Percentiles rank a stretch among this genome's conserved stretches.
Evolutionary conservation across 2,329 filamentous ascomycete genomes (phyloP).

Genomic region (Aspergillus flavus): DNA sequence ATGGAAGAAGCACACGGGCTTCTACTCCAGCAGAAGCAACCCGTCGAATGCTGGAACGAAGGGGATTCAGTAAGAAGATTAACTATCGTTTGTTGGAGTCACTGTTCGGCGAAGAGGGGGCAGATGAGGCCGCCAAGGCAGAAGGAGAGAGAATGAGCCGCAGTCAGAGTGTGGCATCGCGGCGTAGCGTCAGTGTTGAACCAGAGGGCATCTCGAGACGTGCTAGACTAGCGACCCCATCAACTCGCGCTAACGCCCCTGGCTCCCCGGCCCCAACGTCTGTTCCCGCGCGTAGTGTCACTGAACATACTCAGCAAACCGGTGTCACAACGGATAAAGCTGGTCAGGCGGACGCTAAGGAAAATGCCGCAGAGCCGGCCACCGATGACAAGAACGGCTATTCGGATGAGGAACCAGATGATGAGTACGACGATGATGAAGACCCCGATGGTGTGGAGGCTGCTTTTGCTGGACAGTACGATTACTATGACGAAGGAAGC

Average conservation of each 20-base stretch:
- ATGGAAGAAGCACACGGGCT: slow-evolving; percentile 67
- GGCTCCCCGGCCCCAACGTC: slow-evolving; percentile 17
- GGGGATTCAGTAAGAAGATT: slow-evolving; percentile 72
- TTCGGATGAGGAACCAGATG: slow-evolving; percentile 22
- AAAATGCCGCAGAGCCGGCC: slow-evolving; percentile 29
- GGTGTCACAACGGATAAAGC: slow-evolving; percentile 12
- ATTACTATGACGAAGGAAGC: slow-evolving; percentile 36
- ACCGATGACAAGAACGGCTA: slow-evolving; percentile 15
- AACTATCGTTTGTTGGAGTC: slow-evolving; percentile 60
- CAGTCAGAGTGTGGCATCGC: slow-evolving; percentile 35
- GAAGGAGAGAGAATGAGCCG: slow-evolving; percentile 33
- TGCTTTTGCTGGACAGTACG: slow-evolving; percentile 42
- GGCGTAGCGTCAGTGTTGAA: slow-evolving; percentile 33
- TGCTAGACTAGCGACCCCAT: slow-evolving; percentile 19
- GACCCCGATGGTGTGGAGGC: slow-evolving; percentile 37
- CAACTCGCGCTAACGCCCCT: slow-evolving; percentile 18
- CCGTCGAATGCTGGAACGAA: slow-evolving; percentile 66
- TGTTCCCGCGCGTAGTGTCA: slow-evolving; percentile 7
- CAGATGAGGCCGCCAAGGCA: slow-evolving; percentile 29
- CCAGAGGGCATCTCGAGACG: slow-evolving; percentile 24
- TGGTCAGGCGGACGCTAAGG: slow-evolving; percentile 20
- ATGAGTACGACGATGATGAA: slow-evolving; percentile 37
- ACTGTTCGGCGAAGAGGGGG: slow-evolving; percentile 42
- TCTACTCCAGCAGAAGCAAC: slow-evolving; percentile 71
- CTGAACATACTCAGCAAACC: slow-evolving; percentile 7